These are phyloP conservation scores for Bothriochloa decipiens DNA, from an alignment of 176 grass and related monocot genomes.

Conservation along the genomic window DNA sequence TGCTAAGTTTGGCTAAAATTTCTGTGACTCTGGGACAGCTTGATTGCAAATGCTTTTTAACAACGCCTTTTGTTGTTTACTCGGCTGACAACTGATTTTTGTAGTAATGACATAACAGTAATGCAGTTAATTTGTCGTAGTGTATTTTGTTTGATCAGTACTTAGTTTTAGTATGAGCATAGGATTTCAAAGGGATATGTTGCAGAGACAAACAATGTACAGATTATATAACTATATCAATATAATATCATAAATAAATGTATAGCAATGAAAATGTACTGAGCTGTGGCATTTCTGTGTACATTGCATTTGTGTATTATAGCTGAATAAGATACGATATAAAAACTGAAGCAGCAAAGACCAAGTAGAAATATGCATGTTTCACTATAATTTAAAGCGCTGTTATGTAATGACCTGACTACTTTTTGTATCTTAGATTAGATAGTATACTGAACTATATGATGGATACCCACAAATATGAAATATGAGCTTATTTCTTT, in stretches of 20 bases:
- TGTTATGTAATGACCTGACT: not conserved
- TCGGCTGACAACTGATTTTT: not conserved
- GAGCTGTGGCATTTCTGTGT: not conserved
- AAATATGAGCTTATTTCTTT: not conserved
- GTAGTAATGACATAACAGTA: not conserved
- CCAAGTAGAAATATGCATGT: not conserved
- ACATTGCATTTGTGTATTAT: not conserved
- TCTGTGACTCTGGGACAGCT: not conserved
- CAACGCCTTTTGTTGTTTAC: not conserved
- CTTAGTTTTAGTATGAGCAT: not conserved
- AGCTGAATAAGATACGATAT: not conserved
- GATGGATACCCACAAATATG: not conserved
- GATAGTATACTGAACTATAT: not conserved
- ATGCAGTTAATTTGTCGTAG: not conserved
- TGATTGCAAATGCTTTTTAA: constrained; percentile 21
- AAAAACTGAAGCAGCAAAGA: not conserved
- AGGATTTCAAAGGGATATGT: not conserved
- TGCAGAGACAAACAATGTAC: not conserved
- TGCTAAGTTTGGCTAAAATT: not conserved
- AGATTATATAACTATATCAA: not conserved
- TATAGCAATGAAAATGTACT: not conserved
- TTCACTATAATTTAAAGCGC: not conserved
- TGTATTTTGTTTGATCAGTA: constrained; percentile 2
- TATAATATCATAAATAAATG: not conserved
- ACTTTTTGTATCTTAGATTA: not conserved